Conservation (phyloP, 2,329 filamentous ascomycete species). For the Fusarium sp. region DNA sequence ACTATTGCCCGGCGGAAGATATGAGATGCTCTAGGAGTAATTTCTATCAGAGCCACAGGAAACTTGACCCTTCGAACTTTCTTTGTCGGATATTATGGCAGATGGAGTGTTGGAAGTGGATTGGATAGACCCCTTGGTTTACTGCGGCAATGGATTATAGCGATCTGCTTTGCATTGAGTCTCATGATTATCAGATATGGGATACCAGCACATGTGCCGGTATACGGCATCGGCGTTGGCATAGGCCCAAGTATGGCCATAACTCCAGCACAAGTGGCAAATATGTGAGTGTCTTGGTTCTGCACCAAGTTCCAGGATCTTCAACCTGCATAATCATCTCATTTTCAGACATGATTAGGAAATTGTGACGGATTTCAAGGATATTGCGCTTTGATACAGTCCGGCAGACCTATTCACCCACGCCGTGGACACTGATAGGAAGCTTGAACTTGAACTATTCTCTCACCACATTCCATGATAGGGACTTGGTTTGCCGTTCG, state of each 20-base stretch:
- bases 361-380: background rate
- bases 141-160: background rate
- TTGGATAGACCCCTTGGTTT: background rate
- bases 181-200: background rate
- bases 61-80: background rate
- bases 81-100: background rate
- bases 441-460: background rate
- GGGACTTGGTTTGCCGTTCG: background rate
- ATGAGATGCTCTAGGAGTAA: background rate
- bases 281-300: background rate
- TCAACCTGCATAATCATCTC: background rate
- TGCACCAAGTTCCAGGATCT: background rate
- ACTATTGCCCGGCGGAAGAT: background rate
- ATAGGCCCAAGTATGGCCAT: background rate
- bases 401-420: background rate
- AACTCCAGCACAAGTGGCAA: background rate
- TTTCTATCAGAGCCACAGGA: too few relatives aligned
- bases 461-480: slow-evolving; percentile 3
- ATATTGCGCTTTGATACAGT: slow-evolving; percentile 5
- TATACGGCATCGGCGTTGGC: background rate
- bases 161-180: background rate
- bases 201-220: background rate
- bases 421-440: background rate
- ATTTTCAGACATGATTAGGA: background rate
- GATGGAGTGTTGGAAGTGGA: background rate